phyloP scores from a whole-genome alignment of 2,329 filamentous ascomycete species.

The Monosporascus sp. region DNA sequence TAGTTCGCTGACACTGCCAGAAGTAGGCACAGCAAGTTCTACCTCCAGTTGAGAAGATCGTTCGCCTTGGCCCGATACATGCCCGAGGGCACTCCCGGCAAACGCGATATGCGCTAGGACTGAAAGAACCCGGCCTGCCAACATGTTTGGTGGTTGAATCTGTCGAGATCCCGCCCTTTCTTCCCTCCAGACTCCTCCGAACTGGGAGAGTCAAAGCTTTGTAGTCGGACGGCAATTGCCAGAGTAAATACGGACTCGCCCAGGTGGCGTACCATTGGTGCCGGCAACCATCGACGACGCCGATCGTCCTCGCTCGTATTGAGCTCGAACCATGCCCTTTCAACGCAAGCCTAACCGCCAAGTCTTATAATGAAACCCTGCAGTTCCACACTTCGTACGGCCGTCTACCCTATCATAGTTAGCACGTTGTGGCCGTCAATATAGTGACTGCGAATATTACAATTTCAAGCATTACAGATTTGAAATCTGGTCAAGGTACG shows the following conservation, averaged over 20 bases:
- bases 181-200: not conserved
- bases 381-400: not conserved
- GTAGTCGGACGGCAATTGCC: not conserved
- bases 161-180: no score
- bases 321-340: not conserved
- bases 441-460: not conserved
- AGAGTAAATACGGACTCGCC: not conserved
- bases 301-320: not conserved
- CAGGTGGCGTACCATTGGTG: not conserved
- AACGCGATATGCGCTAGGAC: not conserved
- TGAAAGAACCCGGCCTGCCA: not conserved
- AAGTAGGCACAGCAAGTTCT: slow-evolving; percentile 3
- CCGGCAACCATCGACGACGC: not conserved
- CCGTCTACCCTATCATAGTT: not conserved
- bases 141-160: not conserved
- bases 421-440: not conserved
- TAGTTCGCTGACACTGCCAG: slow-evolving; percentile 8
- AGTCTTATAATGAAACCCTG: not conserved
- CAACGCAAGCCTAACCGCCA: not conserved
- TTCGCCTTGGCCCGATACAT: not conserved
- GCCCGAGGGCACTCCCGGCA: not conserved
- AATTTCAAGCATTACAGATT: no score
- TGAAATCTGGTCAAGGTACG: no score
- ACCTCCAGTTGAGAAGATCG: slow-evolving; percentile 6
- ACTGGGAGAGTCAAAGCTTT: not conserved